Percentiles rank a stretch among this genome's conserved stretches.
These are phyloP conservation scores for Arthrobotrys musiformis DNA, from an alignment of 2,329 filamentous ascomycete genomes.

Conservation along the genomic window DNA sequence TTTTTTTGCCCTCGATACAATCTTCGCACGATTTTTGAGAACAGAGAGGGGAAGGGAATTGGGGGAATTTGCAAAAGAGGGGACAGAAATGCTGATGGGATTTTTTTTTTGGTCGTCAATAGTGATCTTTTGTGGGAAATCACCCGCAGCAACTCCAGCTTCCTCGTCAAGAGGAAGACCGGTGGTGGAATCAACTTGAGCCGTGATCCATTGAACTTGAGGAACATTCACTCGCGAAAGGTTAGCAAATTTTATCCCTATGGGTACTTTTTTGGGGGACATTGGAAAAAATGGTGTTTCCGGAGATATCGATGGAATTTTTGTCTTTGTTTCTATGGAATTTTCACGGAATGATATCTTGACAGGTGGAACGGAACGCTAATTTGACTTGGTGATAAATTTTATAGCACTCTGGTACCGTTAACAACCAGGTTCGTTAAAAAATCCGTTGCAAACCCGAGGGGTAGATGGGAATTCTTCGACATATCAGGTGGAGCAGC, in stretches of 20 bases:
- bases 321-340: constrained; percentile 6
- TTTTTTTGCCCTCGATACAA: constrained; percentile 3
- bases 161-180: constrained; percentile 87
- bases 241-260: constrained; percentile 66
- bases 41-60: neutral
- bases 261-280: too few relatives aligned
- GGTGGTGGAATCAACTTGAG: constrained; percentile 88
- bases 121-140: constrained; percentile 53
- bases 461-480: constrained; percentile 13
- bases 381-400: constrained; percentile 12
- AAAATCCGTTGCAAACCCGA: constrained; percentile 17
- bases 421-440: constrained; percentile 51
- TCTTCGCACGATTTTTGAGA: neutral
- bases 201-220: constrained; percentile 90
- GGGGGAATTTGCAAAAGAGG: too few relatives aligned
- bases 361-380: constrained; percentile 50
- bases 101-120: neutral
- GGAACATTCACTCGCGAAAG: constrained; percentile 91
- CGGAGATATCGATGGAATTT: constrained; percentile 18
- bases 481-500: constrained; percentile 30
- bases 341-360: constrained; percentile 34
- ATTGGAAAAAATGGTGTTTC: too few relatives aligned
- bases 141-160: constrained; percentile 86
- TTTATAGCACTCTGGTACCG: constrained; percentile 49
- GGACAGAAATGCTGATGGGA: constrained; percentile 30